Evolutionary conservation across 768 basidiomycete genomes (phyloP).

Genomic region (Suillus occidentalis): DNA sequence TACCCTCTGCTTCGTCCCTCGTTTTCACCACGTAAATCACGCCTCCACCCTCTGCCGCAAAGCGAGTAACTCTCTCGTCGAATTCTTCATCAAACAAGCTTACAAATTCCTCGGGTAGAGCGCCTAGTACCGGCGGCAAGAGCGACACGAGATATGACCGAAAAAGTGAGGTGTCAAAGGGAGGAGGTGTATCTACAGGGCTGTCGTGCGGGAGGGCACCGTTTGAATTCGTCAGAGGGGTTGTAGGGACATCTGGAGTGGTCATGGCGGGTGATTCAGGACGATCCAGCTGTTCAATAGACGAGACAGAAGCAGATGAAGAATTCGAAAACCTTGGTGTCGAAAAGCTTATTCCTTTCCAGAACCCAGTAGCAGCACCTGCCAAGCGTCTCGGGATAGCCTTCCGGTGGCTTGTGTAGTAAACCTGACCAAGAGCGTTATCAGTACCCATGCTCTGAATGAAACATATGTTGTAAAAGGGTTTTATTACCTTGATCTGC

Average conservation of each 20-base stretch:
- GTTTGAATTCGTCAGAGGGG: conserved; percentile 32
- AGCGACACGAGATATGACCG: conserved; percentile 68
- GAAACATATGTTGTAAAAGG: conserved; percentile 1
- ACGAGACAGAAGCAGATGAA: conserved; percentile 9
- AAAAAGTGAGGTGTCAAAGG: conserved; percentile 71
- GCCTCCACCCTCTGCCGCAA: conserved; percentile 72
- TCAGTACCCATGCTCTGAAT: conserved; percentile 9
- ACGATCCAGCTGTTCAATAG: conserved; percentile 6
- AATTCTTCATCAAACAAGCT: conserved; percentile 73
- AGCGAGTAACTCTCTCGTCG: conserved; percentile 71
- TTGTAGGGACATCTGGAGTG: conserved; percentile 19
- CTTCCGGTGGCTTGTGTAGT: conserved; percentile 30
- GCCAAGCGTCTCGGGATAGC: conserved; percentile 23
- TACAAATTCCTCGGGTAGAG: conserved; percentile 61
- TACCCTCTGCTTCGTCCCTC: conserved; percentile 75
- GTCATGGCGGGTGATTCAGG: conserved; percentile 13
- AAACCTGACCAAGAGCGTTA: conserved; percentile 28
- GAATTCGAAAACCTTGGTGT: conserved; percentile 18
- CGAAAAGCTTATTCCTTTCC: conserved; percentile 23
- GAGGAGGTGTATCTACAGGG: conserved; percentile 38
- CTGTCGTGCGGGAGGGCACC: conserved; percentile 27
- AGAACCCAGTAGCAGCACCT: conserved; percentile 21
- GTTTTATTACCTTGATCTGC: conserved; percentile 10
- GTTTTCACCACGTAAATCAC: conserved; percentile 83
- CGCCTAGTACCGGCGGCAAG: conserved; percentile 82